Conservation (phyloP, 192 early-diverging fungal species). For the Backusella psychrophila region DNA sequence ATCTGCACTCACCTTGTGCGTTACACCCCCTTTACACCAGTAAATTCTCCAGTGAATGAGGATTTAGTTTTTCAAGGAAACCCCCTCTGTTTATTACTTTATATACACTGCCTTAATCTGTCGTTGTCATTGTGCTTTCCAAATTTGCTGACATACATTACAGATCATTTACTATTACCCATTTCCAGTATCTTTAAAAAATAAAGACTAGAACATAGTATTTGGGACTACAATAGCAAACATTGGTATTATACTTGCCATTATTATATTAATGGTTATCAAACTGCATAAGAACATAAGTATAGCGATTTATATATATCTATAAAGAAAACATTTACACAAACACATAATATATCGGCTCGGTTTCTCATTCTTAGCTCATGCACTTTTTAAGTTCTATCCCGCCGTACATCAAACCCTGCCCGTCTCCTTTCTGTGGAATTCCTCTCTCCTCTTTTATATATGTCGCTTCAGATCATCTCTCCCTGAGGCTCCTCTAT, state of each 20-base stretch:
- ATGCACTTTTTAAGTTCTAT: slow-evolving; percentile 7
- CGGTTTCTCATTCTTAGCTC: slow-evolving; percentile 4
- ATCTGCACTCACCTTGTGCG: neutral
- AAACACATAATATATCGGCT: neutral
- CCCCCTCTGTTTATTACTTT: neutral
- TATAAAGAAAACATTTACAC: neutral
- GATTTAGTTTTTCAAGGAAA: neutral
- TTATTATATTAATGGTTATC: neutral
- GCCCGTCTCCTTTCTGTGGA: slow-evolving; percentile 6
- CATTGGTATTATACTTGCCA: neutral
- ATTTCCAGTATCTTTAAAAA: neutral
- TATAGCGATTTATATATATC: neutral
- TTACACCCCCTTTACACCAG: neutral
- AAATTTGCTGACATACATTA: neutral
- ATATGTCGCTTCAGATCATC: neutral
- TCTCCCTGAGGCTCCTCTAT: slow-evolving; percentile 3
- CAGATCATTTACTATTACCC: neutral
- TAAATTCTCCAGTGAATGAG: neutral
- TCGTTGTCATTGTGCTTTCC: slow-evolving; percentile 16
- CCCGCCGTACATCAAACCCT: slow-evolving; percentile 17
- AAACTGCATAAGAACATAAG: neutral
- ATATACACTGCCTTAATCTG: neutral
- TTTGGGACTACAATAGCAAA: neutral
- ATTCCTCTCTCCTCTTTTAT: slow-evolving; percentile 5
- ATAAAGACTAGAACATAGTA: neutral